Conservation (phyloP, 768 basidiomycete species). For the Bullera alba region DNA sequence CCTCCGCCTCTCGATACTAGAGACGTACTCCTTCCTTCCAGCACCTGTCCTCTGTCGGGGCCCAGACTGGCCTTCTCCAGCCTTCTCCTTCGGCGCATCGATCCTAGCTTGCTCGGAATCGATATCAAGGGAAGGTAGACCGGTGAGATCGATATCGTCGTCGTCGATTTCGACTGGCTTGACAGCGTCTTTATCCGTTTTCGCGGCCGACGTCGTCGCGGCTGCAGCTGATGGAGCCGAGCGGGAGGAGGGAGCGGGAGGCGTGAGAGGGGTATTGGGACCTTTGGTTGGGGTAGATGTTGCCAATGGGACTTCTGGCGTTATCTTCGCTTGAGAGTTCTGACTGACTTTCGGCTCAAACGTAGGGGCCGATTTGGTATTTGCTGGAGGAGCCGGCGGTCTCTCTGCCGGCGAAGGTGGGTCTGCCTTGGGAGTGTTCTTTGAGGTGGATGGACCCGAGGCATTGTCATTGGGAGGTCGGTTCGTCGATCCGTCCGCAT, state of each 20-base stretch:
- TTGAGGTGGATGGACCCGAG: neutral
- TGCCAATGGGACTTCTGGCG: neutral
- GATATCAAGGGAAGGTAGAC: slow-evolving; percentile 44
- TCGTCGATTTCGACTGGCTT: slow-evolving; percentile 5
- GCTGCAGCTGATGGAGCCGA: neutral
- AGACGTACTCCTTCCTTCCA: slow-evolving; percentile 63
- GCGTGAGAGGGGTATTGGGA: slow-evolving; percentile 6
- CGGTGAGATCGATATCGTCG: no score
- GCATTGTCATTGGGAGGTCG: neutral
- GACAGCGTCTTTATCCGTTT: neutral
- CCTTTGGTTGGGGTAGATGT: neutral
- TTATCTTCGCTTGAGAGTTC: slow-evolving; percentile 3
- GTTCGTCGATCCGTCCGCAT: neutral
- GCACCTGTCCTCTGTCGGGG: slow-evolving; percentile 31
- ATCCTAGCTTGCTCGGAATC: slow-evolving; percentile 33
- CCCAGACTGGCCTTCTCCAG: neutral
- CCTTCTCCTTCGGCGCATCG: slow-evolving; percentile 7
- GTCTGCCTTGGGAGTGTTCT: neutral
- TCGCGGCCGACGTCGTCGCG: neutral
- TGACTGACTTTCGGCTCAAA: slow-evolving; percentile 21
- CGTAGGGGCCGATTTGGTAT: slow-evolving; percentile 9
- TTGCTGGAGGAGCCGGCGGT: slow-evolving; percentile 30
- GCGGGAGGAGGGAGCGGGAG: neutral
- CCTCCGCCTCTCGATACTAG: slow-evolving; percentile 68
- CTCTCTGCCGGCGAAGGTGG: slow-evolving; percentile 36